These are phyloP conservation scores for Phenoliferia sp. DNA, from an alignment of 1,284 basidiomycete genomes.

Conservation along the genomic window DNA sequence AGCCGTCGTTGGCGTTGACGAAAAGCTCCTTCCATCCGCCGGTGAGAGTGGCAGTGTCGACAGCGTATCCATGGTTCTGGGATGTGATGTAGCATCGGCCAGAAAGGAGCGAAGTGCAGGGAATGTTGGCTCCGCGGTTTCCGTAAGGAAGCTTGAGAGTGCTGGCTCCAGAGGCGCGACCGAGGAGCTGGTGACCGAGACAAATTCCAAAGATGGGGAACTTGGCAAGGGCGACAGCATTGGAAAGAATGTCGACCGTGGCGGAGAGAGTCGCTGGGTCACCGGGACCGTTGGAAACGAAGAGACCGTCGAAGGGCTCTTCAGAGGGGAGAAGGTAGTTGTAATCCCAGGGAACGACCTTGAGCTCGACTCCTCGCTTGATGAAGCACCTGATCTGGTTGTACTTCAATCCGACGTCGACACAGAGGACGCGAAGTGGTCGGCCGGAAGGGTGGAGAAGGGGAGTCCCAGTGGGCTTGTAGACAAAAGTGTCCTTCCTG, in stretches of 20 bases:
- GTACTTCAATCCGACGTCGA: constrained; percentile 99
- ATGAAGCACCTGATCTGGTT: constrained; percentile 98
- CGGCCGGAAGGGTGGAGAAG: constrained; percentile 74
- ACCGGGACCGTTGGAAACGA: constrained; percentile 97
- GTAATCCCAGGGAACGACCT: constrained; percentile 96
- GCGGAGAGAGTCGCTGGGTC: constrained; percentile 78
- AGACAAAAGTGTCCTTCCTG: constrained; percentile 61
- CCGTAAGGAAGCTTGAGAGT: constrained; percentile 99
- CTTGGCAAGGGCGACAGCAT: constrained; percentile 66
- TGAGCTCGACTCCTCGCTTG: constrained; percentile 87
- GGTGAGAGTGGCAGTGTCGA: constrained; percentile 75
- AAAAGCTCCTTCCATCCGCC: constrained; percentile 90
- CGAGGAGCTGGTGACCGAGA: constrained; percentile 94
- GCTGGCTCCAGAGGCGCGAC: constrained; percentile 85
- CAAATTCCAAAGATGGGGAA: constrained; percentile 98
- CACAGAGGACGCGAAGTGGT: constrained; percentile 74
- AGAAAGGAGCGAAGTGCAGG: constrained; percentile 88
- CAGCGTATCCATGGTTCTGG: constrained; percentile 98
- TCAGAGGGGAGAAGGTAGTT: constrained; percentile 71
- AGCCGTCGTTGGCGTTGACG: constrained; percentile 92
- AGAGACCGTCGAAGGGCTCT: constrained; percentile 88
- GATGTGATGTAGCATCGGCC: constrained; percentile 98
- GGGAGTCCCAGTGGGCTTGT: constrained; percentile 56
- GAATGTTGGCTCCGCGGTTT: constrained; percentile 97
- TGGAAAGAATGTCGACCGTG: constrained; percentile 63